These are phyloP conservation scores for Rhododendron molle DNA, from an alignment of 148 eudicot species.

Conservation along the genomic window DNA sequence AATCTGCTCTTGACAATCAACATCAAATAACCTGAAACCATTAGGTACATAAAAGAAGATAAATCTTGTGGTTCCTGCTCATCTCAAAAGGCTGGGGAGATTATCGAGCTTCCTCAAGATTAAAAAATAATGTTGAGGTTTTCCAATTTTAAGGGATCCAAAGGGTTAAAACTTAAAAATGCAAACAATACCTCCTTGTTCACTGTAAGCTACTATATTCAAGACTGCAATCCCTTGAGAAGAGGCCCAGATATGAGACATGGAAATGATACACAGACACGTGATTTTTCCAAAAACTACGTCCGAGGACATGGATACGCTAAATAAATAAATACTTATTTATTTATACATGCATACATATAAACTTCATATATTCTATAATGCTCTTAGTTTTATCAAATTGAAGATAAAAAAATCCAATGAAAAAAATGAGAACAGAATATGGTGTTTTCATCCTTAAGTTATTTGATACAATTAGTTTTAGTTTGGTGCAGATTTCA, in stretches of 20 bases:
- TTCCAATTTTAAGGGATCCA: neutral
- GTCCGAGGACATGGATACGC: neutral
- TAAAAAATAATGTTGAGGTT: neutral
- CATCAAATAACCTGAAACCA: neutral
- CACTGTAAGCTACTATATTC: neutral
- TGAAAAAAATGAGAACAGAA: neutral
- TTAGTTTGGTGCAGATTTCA: neutral
- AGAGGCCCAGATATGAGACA: neutral
- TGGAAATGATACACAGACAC: neutral
- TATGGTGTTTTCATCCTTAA: neutral
- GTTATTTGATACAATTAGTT: neutral
- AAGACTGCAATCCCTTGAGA: neutral
- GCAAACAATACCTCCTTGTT: neutral
- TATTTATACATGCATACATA: neutral
- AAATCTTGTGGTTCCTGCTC: neutral
- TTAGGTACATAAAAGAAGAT: neutral
- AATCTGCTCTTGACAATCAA: too few species aligned
- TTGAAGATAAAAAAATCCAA: neutral
- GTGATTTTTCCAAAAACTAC: neutral
- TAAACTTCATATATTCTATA: neutral
- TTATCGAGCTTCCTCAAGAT: neutral
- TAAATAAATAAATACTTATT: too few species aligned
- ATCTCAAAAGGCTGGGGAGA: neutral
- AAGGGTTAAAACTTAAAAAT: neutral
- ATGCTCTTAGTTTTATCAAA: neutral